Evolutionary conservation across 257 asterid species (phyloP).

Genomic region (Solanum lycopersicoides): DNA sequence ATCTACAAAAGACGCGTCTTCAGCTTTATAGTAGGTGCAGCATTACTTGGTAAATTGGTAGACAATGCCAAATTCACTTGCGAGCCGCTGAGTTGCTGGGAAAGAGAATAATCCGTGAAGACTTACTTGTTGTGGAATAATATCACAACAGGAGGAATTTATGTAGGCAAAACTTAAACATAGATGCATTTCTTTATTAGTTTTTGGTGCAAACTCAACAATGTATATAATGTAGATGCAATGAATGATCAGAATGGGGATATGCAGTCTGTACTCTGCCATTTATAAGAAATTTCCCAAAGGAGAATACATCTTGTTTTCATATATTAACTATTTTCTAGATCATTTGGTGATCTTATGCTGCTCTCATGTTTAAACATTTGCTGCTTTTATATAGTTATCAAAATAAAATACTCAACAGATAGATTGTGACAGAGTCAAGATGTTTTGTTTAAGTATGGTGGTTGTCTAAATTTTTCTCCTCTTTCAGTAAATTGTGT

Average conservation of each 20-base stretch:
- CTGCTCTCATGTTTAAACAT: not conserved
- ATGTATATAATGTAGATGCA: not conserved
- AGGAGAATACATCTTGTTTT: not conserved
- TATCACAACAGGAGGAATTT: not conserved
- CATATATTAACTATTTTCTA: not conserved
- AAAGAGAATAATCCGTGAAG: not conserved
- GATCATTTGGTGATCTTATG: not conserved
- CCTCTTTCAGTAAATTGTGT: not conserved
- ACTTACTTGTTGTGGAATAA: not conserved
- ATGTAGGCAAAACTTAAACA: not conserved
- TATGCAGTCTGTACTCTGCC: not conserved
- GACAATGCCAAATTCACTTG: not conserved
- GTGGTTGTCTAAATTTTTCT: not conserved
- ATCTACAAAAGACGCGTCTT: not conserved
- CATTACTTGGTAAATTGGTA: not conserved
- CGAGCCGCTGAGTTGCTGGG: not conserved
- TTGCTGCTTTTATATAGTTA: not conserved
- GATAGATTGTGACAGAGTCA: not conserved
- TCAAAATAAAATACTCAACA: not conserved
- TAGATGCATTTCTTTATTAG: not conserved
- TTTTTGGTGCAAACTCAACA: not conserved
- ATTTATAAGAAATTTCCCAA: not conserved
- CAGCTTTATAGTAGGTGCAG: not conserved
- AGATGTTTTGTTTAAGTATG: not conserved
- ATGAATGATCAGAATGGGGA: not conserved